Base-by-base conservation (phyloP, 2,329 filamentous ascomycete species). In the Paraphaeosphaeria sporulosa region DNA sequence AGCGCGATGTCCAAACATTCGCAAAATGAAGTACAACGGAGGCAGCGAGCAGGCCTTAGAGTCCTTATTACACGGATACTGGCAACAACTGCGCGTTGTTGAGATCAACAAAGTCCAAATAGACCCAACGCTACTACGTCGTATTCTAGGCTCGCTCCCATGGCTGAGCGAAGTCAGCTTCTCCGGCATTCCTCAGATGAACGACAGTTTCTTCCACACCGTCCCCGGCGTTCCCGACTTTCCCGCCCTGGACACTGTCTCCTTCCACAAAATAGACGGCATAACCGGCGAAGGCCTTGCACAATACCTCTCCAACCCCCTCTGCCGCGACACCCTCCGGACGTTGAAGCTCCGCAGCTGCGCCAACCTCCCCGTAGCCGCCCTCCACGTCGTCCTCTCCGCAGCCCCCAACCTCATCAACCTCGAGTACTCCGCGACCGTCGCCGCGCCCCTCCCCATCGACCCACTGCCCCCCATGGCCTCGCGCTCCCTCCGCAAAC, bases 21-120 rank as follows among this genome's bases (percentile, higher is more conserved):
- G 93, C 65, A 95, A 95, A 79, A 97, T 97, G 92, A 90, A 87
- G 56, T 98, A 96, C 79, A 85, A 87, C 56, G 82, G 83, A 49
- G 94, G 94, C 13, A 86, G 92, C 1, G 94, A 97, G 80, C 86
- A 86, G 58, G 91, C 89, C 71, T 85, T 98, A 58, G 87, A 92
- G 69, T 82, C 86, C 56, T 82, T 97, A 43, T 85, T 87, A 8
- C 84, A 85, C 60, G 88, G 86, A 62, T 86, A 81, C 54, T 95
- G 92, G 91, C 83, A 84, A 49, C 84, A 86, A 47, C 83, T 95
- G 13, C 89, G 93, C 76, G 87, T 92, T 10, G 74, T 95, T 52
- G 91, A 94, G 74, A 80, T 95, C 38, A 84, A 85, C 59, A 83
- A 82, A 62, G 82, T 94, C 60, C 85, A 87, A 54, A 83, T 94